phyloP scores from a whole-genome alignment of 2,329 filamentous ascomycete species.

The Epichloe glyceriae region DNA sequence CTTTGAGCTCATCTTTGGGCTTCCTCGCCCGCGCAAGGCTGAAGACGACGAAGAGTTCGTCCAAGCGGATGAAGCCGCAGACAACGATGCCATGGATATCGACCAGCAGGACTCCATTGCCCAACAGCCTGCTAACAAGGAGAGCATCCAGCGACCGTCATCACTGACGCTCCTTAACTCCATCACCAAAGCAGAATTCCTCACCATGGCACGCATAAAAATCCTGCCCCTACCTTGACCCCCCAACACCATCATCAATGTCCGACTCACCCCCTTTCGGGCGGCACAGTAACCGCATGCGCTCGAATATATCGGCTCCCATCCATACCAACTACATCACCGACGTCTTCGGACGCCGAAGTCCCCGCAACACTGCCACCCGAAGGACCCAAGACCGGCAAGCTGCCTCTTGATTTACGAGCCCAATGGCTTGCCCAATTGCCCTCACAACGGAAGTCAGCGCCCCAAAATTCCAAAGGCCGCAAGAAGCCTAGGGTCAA shows the following conservation, averaged over 20 bases:
- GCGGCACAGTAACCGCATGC: slow-evolving; percentile 57
- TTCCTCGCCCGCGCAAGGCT: slow-evolving; percentile 7
- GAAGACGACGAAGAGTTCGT: slow-evolving; percentile 5
- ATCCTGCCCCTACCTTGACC: slow-evolving; percentile 14
- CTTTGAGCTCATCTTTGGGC: slow-evolving; percentile 55
- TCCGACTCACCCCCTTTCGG: slow-evolving; percentile 54
- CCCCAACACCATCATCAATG: slow-evolving; percentile 36
- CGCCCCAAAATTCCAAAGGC: background rate
- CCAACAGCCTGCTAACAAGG: background rate
- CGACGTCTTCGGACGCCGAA: slow-evolving; percentile 24
- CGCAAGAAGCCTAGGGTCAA: slow-evolving; percentile 8
- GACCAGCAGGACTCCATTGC: slow-evolving; percentile 10
- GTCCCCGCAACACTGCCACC: slow-evolving; percentile 32
- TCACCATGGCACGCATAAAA: slow-evolving; percentile 12
- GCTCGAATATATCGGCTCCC: slow-evolving; percentile 82
- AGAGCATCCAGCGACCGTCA: background rate
- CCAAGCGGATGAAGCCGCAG: slow-evolving; percentile 1
- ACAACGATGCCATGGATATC: slow-evolving; percentile 19
- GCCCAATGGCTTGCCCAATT: slow-evolving; percentile 57
- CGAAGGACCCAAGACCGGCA: slow-evolving; percentile 1
- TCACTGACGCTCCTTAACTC: slow-evolving; percentile 11
- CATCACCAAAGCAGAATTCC: slow-evolving; percentile 19
- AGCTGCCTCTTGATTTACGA: slow-evolving; percentile 39
- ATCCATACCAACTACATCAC: slow-evolving; percentile 12
- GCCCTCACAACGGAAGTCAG: slow-evolving; percentile 11